A percentile compares a stretch with the other conserved stretches of the same genome.
Conservation (phyloP, 345 rosid genomes). For the rapeseed (Brassica napus) region DNA sequence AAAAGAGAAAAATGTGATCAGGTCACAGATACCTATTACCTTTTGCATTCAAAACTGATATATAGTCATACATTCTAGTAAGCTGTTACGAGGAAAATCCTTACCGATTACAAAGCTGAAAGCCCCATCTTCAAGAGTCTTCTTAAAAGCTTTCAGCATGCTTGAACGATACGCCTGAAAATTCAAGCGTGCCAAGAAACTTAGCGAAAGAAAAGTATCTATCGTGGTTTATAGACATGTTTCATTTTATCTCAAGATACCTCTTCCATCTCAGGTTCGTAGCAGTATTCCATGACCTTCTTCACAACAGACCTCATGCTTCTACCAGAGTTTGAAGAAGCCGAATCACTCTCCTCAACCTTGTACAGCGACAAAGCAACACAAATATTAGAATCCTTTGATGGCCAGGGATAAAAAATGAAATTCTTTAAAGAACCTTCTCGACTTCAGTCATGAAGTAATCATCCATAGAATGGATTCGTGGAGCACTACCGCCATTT, state of each 20-base stretch:
- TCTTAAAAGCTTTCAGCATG: conserved; percentile 92
- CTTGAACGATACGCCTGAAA: conserved; percentile 82
- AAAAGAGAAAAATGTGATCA: conserved; percentile 39
- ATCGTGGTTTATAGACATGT: background rate
- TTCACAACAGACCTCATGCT: conserved; percentile 67
- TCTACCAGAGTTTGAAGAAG: conserved; percentile 55
- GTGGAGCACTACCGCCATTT: conserved; percentile 83
- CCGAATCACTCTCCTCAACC: conserved; percentile 75
- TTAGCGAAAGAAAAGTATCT: background rate
- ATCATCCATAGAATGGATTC: conserved; percentile 97
- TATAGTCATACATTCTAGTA: conserved; percentile 15
- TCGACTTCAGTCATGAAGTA: conserved; percentile 98
- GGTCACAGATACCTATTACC: conserved; percentile 35
- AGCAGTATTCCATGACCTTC: conserved; percentile 89
- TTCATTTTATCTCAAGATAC: conserved; percentile 42
- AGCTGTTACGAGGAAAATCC: conserved; percentile 27
- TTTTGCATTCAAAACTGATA: conserved; percentile 38
- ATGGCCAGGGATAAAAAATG: background rate
- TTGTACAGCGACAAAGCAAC: conserved; percentile 36
- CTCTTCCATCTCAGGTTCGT: conserved; percentile 99
- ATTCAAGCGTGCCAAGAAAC: conserved; percentile 12
- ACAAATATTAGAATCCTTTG: conserved; percentile 7
- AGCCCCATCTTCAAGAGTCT: conserved; percentile 85
- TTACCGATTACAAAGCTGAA: conserved; percentile 91
- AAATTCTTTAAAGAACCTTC: conserved; percentile 40